Percentiles rank a stretch among this genome's conserved stretches.
phyloP scores from a whole-genome alignment of 306 rosid species.

The Lithocarpus polystachyus region DNA sequence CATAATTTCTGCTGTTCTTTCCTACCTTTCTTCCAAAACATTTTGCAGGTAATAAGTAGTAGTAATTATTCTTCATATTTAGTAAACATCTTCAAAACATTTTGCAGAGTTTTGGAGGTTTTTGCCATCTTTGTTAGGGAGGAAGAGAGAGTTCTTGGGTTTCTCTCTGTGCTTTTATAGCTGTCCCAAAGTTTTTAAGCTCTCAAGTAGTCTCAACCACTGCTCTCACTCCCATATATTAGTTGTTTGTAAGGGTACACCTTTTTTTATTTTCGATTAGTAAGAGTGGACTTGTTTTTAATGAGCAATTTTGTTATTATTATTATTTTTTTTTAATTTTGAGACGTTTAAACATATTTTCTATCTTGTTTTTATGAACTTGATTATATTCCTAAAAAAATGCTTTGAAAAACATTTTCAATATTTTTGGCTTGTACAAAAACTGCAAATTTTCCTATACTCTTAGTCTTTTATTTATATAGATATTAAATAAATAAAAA shows the following conservation, averaged over 20 bases:
- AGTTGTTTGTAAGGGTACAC: background rate
- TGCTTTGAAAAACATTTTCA: no score
- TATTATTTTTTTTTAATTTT: no score
- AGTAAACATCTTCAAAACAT: background rate
- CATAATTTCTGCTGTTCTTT: conserved; percentile 1
- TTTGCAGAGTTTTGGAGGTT: background rate
- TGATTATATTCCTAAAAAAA: no score
- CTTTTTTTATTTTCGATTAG: background rate
- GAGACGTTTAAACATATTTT: background rate
- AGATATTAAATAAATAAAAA: no score
- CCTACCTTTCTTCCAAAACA: background rate
- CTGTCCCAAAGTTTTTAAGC: conserved; percentile 28
- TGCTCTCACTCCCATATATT: background rate
- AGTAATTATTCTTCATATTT: background rate
- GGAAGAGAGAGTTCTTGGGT: conserved; percentile 23
- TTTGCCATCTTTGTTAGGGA: background rate
- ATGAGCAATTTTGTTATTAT: no score
- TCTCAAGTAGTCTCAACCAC: conserved; percentile 6
- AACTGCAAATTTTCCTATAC: no score
- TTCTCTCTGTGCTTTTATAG: conserved; percentile 26
- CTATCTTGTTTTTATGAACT: no score
- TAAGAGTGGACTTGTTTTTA: background rate
- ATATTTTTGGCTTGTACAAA: no score
- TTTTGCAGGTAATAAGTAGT: conserved; percentile 39
- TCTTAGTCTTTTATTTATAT: no score